Base-by-base conservation (phyloP, 371 early-diverging fungal species). In the Fennellomyces sp. region DNA sequence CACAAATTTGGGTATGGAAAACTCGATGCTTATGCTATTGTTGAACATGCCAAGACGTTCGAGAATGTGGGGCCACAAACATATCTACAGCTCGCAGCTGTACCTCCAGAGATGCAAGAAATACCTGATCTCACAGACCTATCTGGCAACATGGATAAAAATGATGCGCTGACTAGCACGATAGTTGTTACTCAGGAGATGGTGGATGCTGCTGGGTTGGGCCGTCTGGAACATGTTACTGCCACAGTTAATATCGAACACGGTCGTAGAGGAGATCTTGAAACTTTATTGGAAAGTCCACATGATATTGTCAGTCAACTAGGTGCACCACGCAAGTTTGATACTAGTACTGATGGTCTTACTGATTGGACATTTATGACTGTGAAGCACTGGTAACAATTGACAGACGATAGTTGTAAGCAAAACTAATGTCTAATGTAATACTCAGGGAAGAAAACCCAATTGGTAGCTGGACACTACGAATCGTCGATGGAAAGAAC, bases 1-100 rank as follows among this genome's bases (percentile, higher is more conserved):
- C 94, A 95, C 82, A 92, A 91, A 52, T 97, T 84, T 62, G 97
- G 96, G 2, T 97, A 87, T 66, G 97, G 97, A 50, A 91, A 84
- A 17, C 66, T 97, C 56, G 94, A 97, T 71, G 92, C 94, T 2
- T 89, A 82, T 31, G 72, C 76, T n/a, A 80, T 93, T n/a, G 89
- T 95, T 19, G 86, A 91, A 45, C 70, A 67, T 1, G 92, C 94
- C 0, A 88, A 84, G 48, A 74, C 68, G 2, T 87, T 82, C 52
- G 59, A 66, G 27, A 77, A 72, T 2, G 87, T 94, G 2, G 73
- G 83, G 21, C 65, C 78, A 4, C 92, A 93, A 56, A 83, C 88
- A 0, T 38, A 55, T 29, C 41, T 84, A n/a, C 74, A 75, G 17
- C 27, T 75, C 12, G 64, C 76, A 0, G 15, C 8, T 30, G 29